phyloP scores from a whole-genome alignment of 2,329 filamentous ascomycete species.

The Alternaria brassicicola region DNA sequence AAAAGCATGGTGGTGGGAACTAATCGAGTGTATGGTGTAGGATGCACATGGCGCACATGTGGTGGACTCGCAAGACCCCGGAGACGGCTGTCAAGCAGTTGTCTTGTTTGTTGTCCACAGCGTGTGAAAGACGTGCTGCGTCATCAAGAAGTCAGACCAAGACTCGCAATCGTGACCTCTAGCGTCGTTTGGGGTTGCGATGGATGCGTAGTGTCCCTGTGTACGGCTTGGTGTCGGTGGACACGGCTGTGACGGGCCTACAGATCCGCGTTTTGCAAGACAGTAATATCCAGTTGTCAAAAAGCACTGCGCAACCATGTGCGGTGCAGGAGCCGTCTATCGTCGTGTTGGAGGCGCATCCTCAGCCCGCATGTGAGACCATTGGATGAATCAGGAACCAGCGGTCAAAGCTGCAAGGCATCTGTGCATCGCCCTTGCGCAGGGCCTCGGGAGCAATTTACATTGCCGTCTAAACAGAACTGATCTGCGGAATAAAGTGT shows the following conservation, averaged over 20 bases:
- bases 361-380: slow-evolving; percentile 1
- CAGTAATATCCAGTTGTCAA: background rate
- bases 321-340: background rate
- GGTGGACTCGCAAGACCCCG: background rate
- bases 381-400: slow-evolving; percentile 14
- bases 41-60: slow-evolving; percentile 9
- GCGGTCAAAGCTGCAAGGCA: slow-evolving; percentile 17
- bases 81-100: slow-evolving; percentile 4
- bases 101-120: background rate
- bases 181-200: background rate
- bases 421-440: slow-evolving; percentile 20
- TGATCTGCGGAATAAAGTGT: slow-evolving; percentile 30
- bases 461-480: slow-evolving; percentile 15
- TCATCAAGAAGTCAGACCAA: slow-evolving; percentile 4
- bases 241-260: slow-evolving; percentile 1
- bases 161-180: slow-evolving; percentile 1
- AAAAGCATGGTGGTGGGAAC: background rate
- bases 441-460: slow-evolving; percentile 11
- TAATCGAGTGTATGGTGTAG: background rate
- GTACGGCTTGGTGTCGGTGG: slow-evolving; percentile 4
- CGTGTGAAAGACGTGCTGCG: slow-evolving; percentile 5
- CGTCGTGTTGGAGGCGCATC: background rate
- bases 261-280: background rate
- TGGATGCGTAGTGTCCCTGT: background rate
- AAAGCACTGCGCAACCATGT: background rate